Evolutionary conservation across 768 basidiomycete genomes (phyloP), one percentile per base, ranked within the genome.

Genomic region (Xerocomellus intermedius): DNA sequence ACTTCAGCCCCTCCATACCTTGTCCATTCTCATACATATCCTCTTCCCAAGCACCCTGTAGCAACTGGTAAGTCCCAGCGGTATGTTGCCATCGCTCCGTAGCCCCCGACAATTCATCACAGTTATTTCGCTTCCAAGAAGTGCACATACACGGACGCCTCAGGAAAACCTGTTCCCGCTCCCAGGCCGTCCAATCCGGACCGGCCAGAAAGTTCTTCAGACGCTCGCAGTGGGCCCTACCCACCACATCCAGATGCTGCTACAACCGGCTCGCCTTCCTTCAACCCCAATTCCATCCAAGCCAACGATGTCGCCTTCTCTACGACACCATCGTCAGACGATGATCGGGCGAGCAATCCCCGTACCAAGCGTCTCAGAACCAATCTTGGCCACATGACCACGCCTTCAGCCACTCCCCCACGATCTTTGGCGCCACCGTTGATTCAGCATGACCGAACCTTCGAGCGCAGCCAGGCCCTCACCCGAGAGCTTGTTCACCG

Each of bases 81-180:
- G 49, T 55, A n/a, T 37, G 26, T 57, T 36, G 24, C 32, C 42
- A 52, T 32, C 39, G 10, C 39, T 36, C 30, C 46, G 21, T 42
- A 30, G 21, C 22, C 50, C 46, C 52, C 42, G 57, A 60, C 53
- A 33, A 42, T 46, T 19, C 44, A 30, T 57, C 52, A 30, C 66
- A 91, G 89, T 63, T 90, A 84, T 68, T 92, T 86, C 68, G 89
- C 90, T 55, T 86, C 85, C 60, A 91, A 91, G 70, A 74, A 81
- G 32, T 92, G 90, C 70, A 83, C 85, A 2, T 92, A 92, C 69
- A 91, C 88, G 10, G 89, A 92, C 58, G 77, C 88, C 22, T 80
- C 85, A 21, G 91, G 90, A 35, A 85, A 87, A 43, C 78, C 83
- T n/a, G 91, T 92, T 12, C 86, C 89, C 38, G 88, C 90, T 60